Evolutionary conservation across 441 rosid genomes (phyloP).

Genomic region (Pelargonium cotyledonis): DNA sequence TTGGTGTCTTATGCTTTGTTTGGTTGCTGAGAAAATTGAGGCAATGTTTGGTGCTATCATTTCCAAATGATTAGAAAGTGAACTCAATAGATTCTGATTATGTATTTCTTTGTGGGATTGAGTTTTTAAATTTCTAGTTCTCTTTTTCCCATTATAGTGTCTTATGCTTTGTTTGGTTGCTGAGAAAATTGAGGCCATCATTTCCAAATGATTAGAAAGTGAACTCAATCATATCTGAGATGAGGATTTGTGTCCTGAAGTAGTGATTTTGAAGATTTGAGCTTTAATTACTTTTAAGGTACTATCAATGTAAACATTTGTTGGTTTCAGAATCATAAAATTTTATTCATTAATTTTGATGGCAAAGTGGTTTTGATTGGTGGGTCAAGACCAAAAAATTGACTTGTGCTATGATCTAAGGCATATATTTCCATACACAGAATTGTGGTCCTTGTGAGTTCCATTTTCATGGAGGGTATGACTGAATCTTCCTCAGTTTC

Average conservation of each 20-base stretch:
- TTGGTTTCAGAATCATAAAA: neutral
- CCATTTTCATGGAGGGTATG: constrained; percentile 25
- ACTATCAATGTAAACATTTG: neutral
- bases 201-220: neutral
- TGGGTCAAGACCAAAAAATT: neutral
- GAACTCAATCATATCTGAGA: neutral
- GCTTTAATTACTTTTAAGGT: neutral
- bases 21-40: neutral
- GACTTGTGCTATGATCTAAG: neutral
- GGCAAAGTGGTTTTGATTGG: constrained; percentile 2
- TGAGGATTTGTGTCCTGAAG: neutral
- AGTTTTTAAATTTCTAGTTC: neutral
- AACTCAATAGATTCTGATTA: neutral
- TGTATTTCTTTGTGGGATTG: neutral
- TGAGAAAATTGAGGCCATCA: neutral
- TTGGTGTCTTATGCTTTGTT: neutral
- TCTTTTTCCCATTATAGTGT: neutral
- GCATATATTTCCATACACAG: neutral
- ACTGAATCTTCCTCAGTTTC: constrained; percentile 38
- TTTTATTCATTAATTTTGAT: neutral
- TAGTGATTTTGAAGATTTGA: neutral
- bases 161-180: neutral
- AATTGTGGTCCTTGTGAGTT: constrained; percentile 5
- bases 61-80: constrained; percentile 1
- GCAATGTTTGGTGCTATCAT: neutral